Conservation (phyloP, 345 rosid species). For the Psidium friedrichsthalianum region DNA sequence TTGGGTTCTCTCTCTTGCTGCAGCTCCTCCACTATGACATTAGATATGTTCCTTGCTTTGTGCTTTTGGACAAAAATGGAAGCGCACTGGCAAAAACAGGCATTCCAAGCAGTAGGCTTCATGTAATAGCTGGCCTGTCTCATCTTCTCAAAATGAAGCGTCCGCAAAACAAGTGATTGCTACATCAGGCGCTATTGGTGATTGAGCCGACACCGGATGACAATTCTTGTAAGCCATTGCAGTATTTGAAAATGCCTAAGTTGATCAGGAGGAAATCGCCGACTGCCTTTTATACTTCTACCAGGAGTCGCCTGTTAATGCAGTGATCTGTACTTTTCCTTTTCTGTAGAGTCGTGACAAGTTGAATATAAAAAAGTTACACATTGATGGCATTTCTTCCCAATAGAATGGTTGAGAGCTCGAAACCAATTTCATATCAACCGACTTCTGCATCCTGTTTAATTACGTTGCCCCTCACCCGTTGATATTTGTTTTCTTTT, state of each 20-base stretch:
- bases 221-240: not conserved
- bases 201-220: not conserved
- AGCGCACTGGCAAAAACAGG: constrained; percentile 79
- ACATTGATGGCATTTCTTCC: not conserved
- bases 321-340: not conserved
- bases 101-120: constrained; percentile 71
- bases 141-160: constrained; percentile 77
- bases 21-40: constrained; percentile 91
- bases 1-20: constrained; percentile 1
- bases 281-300: not conserved
- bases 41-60: constrained; percentile 87
- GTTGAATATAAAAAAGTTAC: not conserved
- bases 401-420: not conserved
- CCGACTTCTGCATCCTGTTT: not conserved
- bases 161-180: constrained; percentile 4
- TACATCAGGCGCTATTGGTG: not conserved
- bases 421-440: not conserved
- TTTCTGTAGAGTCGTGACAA: not conserved
- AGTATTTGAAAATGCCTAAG: not conserved
- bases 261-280: not conserved
- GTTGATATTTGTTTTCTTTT: not conserved
- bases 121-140: constrained; percentile 82
- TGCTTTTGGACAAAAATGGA: constrained; percentile 75
- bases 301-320: not conserved
- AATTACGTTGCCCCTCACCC: not conserved